phyloP scores from a whole-genome alignment of 1,139 yeast species.

The Blastobotrys proliferans region DNA sequence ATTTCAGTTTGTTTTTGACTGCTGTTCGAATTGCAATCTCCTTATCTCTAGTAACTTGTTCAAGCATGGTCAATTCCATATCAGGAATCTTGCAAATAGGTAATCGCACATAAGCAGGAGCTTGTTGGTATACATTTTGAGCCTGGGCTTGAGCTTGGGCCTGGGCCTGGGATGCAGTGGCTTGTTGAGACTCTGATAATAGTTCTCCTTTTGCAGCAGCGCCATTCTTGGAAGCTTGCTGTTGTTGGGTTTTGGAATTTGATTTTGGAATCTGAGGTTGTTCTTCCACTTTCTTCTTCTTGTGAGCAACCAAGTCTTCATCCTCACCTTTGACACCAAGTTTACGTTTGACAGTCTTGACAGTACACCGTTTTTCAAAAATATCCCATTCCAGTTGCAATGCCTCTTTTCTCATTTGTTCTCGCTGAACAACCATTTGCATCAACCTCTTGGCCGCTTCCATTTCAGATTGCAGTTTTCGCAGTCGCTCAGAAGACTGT shows the following conservation, averaged over 20 bases:
- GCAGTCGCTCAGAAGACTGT: conserved; percentile 79
- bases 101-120: conserved; percentile 78
- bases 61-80: conserved; percentile 81
- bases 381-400: conserved; percentile 58
- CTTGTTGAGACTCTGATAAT: conserved; percentile 23
- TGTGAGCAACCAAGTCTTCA: conserved; percentile 74
- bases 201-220: conserved; percentile 10
- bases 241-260: conserved; percentile 1
- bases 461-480: conserved; percentile 70
- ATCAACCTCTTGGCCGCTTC: conserved; percentile 71
- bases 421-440: conserved; percentile 70
- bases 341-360: conserved; percentile 68
- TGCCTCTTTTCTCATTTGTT: conserved; percentile 55
- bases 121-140: conserved; percentile 30
- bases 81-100: conserved; percentile 94
- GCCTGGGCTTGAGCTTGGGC: conserved; percentile 14
- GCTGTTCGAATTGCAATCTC: conserved; percentile 74
- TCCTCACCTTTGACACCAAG: conserved; percentile 82
- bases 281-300: conserved; percentile 54
- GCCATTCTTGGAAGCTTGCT: conserved; percentile 7
- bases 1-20: conserved; percentile 75
- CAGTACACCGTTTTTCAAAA: conserved; percentile 65
- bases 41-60: conserved; percentile 68
- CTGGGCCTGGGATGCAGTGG: conserved; percentile 16
- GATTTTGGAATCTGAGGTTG: conserved; percentile 15